These are phyloP conservation scores for Westerdykella ornata DNA, from an alignment of 2,329 filamentous ascomycete species.

Conservation along the genomic window DNA sequence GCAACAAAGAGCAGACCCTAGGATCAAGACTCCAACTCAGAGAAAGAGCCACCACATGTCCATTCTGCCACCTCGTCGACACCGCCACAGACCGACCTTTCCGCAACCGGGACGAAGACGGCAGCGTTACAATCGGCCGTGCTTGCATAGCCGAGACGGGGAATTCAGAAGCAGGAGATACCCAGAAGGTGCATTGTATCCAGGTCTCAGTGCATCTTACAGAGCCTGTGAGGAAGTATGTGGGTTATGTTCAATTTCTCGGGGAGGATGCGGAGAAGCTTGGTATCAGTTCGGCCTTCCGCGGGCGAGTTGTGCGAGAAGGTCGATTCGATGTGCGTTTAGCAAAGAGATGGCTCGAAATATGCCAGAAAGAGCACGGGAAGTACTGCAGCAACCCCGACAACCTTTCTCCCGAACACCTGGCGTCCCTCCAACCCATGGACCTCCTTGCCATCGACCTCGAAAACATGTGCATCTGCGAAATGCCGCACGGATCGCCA, in stretches of 20 bases:
- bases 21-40: not conserved
- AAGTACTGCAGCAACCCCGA: not conserved
- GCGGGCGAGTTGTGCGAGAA: not conserved
- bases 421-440: not conserved
- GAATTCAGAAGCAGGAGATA: too few species aligned
- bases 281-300: not conserved
- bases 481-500: not conserved
- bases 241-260: not conserved
- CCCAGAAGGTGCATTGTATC: not conserved
- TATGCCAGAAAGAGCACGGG: not conserved
- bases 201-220: not conserved
- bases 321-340: not conserved
- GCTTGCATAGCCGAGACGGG: not conserved
- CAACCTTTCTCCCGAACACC: not conserved
- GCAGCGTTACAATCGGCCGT: not conserved
- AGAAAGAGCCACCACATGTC: not conserved
- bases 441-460: conserved; percentile 1
- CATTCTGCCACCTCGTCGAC: conserved; percentile 1
- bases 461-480: not conserved
- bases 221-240: not conserved
- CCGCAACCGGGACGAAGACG: not conserved
- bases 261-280: not conserved
- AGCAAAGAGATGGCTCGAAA: not conserved
- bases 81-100: not conserved
- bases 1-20: not conserved